Evolutionary conservation across 139 green algal species (phyloP).

Genomic region (Micractinium sp.): DNA sequence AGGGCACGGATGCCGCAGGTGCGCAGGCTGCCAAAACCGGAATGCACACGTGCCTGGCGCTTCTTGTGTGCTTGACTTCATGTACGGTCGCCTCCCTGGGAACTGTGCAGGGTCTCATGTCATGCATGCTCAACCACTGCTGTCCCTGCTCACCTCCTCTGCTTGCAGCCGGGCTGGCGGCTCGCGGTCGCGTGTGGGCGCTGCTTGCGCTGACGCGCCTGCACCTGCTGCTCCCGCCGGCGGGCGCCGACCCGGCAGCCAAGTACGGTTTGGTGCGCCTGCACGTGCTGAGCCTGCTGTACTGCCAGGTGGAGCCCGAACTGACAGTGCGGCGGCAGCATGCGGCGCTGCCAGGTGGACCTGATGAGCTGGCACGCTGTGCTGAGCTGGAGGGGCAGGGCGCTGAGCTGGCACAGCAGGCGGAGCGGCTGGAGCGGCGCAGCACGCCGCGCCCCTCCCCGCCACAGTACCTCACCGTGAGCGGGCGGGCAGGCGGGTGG

Average conservation of each 20-base stretch:
- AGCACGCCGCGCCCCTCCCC: slow-evolving; percentile 78
- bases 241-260: slow-evolving; percentile 82
- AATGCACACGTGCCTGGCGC: too few species aligned
- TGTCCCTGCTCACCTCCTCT: background rate
- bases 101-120: too few species aligned
- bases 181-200: slow-evolving; percentile 70
- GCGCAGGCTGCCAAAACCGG: too few species aligned
- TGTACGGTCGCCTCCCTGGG: too few species aligned
- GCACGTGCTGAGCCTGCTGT: slow-evolving; percentile 48
- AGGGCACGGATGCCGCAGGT: too few species aligned
- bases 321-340: slow-evolving; percentile 39
- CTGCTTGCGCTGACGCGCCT: slow-evolving; percentile 83
- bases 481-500: too few species aligned
- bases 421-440: slow-evolving; percentile 36
- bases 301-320: slow-evolving; percentile 60
- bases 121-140: too few species aligned
- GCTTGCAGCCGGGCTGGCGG: slow-evolving; percentile 21
- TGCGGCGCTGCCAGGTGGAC: slow-evolving; percentile 60
- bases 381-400: slow-evolving; percentile 13
- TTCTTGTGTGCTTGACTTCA: too few species aligned
- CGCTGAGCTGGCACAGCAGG: slow-evolving; percentile 18
- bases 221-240: slow-evolving; percentile 75
- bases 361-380: slow-evolving; percentile 58
- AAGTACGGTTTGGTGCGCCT: slow-evolving; percentile 53
- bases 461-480: slow-evolving; percentile 66